phyloP scores from a whole-genome alignment of 768 basidiomycete species.

The Clathrus columnatus region DNA sequence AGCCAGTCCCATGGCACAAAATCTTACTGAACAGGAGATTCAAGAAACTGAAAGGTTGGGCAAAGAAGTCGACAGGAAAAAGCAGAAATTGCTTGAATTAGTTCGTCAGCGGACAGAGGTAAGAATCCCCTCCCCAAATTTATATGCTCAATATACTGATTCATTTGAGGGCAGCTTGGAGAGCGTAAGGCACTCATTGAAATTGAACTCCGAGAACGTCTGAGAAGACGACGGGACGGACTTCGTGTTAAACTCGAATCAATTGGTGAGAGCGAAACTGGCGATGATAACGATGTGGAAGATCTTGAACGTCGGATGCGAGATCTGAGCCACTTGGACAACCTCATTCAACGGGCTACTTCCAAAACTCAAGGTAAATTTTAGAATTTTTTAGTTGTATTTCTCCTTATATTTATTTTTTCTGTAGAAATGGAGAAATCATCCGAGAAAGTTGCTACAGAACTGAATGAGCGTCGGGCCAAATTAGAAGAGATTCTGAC shows the following conservation, averaged over 20 bases:
- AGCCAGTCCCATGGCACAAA: conserved; percentile 62
- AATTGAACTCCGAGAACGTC: conserved; percentile 87
- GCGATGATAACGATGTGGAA: conserved; percentile 48
- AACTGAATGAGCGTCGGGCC: conserved; percentile 57
- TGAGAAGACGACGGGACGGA: conserved; percentile 74
- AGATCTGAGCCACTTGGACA: conserved; percentile 61
- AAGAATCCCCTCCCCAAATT: conserved; percentile 17
- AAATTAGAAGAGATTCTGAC: conserved; percentile 68
- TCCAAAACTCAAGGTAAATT: conserved; percentile 52
- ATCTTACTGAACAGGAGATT: conserved; percentile 67
- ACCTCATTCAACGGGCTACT: conserved; percentile 54
- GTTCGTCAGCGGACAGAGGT: conserved; percentile 66
- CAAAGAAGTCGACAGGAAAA: conserved; percentile 66
- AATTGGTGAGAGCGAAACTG: conserved; percentile 52
- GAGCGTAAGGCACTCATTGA: conserved; percentile 73
- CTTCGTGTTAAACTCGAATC: conserved; percentile 66
- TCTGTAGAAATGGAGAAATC: conserved; percentile 61
- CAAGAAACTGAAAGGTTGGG: conserved; percentile 54
- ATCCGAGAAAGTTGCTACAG: conserved; percentile 47
- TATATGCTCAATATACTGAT: conserved; percentile 13
- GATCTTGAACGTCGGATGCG: conserved; percentile 59
- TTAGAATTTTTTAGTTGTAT: not conserved
- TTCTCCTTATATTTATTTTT: not conserved
- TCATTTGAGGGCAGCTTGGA: conserved; percentile 44
- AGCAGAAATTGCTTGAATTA: conserved; percentile 61